Evolutionary conservation across 2,329 filamentous ascomycete species (phyloP).

Genomic region (Dactylonectria estremocensis): DNA sequence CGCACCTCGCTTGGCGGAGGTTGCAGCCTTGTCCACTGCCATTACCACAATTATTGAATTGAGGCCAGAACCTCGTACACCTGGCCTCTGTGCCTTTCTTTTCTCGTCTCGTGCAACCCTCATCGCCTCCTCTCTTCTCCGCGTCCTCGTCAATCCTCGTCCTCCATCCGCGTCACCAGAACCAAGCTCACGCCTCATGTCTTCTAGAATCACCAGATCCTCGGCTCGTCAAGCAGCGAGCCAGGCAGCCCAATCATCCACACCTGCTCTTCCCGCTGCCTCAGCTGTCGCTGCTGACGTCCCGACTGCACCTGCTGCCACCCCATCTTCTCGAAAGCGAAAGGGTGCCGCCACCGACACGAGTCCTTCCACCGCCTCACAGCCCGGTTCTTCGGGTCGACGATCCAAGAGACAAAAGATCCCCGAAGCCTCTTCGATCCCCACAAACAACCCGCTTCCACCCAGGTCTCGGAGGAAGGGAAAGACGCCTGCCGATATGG

Average conservation of each 20-base stretch:
- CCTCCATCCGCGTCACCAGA: conserved; percentile 42
- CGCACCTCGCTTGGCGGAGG: conserved; percentile 17
- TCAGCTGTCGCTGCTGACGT: conserved; percentile 56
- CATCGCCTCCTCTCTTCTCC: conserved; percentile 30
- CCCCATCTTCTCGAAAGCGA: conserved; percentile 78
- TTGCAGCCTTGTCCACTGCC: conserved; percentile 27
- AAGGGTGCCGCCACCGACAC: conserved; percentile 75
- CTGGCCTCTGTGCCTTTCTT: conserved; percentile 34
- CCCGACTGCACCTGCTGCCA: conserved; percentile 59
- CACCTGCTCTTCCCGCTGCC: conserved; percentile 59
- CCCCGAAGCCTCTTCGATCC: conserved; percentile 61
- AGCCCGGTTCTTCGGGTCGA: conserved; percentile 62
- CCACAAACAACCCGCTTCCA: conserved; percentile 50
- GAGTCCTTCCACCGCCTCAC: conserved; percentile 55
- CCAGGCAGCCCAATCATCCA: conserved; percentile 65
- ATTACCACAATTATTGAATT: conserved; percentile 38
- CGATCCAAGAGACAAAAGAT: conserved; percentile 82
- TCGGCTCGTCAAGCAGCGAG: conserved; percentile 90
- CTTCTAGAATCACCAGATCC: conserved; percentile 95
- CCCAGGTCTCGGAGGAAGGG: conserved; percentile 71
- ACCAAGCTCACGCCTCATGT: conserved; percentile 76
- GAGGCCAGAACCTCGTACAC: conserved; percentile 34
- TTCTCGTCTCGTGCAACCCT: conserved; percentile 38
- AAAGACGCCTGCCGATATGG: conserved; percentile 78
- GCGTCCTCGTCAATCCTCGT: conserved; percentile 35